Evolutionary conservation across 495 filamentous ascomycete genomes (phyloP).

Genomic region (Geopyxis carbonaria): DNA sequence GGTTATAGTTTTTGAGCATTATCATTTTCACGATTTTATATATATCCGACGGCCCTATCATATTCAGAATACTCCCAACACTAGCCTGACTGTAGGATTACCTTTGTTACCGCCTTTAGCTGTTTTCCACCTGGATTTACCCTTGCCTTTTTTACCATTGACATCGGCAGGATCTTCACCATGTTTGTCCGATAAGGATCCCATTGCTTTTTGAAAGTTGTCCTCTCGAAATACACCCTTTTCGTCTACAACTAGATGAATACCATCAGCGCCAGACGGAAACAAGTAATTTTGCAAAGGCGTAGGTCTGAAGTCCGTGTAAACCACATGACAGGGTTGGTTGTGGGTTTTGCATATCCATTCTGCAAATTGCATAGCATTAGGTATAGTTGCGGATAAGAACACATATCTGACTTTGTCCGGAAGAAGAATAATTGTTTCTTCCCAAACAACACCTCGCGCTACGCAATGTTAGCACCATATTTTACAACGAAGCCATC

Average conservation of each 20-base stretch:
- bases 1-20: conserved; percentile 87
- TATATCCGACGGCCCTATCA: conserved; percentile 51
- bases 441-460: conserved; percentile 96
- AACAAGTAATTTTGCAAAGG: conserved; percentile 96
- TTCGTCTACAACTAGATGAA: conserved; percentile 89
- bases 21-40: conserved; percentile 98
- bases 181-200: conserved; percentile 67
- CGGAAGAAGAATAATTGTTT: conserved; percentile 90
- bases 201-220: conserved; percentile 93
- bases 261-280: conserved; percentile 80
- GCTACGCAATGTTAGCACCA: conserved; percentile 29
- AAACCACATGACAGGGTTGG: conserved; percentile 95
- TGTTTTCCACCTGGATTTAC: conserved; percentile 73
- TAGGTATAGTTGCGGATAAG: conserved; percentile 95
- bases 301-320: conserved; percentile 93
- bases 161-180: conserved; percentile 67
- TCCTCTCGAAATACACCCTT: conserved; percentile 87
- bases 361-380: conserved; percentile 97
- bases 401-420: conserved; percentile 98
- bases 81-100: conserved; percentile 1
- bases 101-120: conserved; percentile 66
- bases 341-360: conserved; percentile 96
- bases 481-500: conserved; percentile 6
- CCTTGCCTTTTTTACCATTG: conserved; percentile 61
- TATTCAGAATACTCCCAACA: conserved; percentile 6